Base-by-base conservation (phyloP, 495 filamentous ascomycete genomes). In the Pyrenula massariospora region DNA sequence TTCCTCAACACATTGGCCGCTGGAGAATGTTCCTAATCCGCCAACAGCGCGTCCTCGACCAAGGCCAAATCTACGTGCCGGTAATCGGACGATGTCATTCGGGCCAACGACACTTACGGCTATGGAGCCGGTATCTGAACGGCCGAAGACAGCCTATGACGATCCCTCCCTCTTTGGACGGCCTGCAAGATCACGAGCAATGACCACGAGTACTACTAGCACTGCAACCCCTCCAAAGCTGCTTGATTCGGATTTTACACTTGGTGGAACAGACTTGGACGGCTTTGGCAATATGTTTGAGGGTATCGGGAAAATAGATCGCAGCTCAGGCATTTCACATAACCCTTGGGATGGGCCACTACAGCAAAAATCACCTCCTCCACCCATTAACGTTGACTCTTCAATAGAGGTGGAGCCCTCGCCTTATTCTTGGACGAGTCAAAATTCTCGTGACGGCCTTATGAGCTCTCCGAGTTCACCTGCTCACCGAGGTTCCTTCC, bases 81-180 rank as follows among this genome's bases (percentile, higher is more conserved):
- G 85, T 52, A 83, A 85, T 22, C 77, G 87, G 50, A 85, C 87
- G 0, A 86, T 91, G 58, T 91, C 87, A 0, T 89, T 88, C 63
- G 86, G 74, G 53, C 68, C 72, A 10, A 62, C 69, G n/a, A 62
- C 61, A 19, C 58, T 61, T 5, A 54, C 70, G 12, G 20, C 8
- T 19, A 52, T 20, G n/a, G 50, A 52, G 15, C 31, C 5, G 15
- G 31, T 42, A 42, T 42, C 31, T 42, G 31, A 42, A 5, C 31
- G 31, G 15, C 31, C 31, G 15, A 42, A 42, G 31, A 42, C 31
- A 15, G 31, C 31, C 5, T 42, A 42, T 60, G 63, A 48, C 68
- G 74, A 61, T 70, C 73, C 24, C 72, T 75, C 19, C 69, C 76
- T 56, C 68, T 66, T 60, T 81, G 63, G 50, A 63, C 62, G 57